phyloP scores from a whole-genome alignment of 352 stramenopile species.

The Phytophthora rubi region DNA sequence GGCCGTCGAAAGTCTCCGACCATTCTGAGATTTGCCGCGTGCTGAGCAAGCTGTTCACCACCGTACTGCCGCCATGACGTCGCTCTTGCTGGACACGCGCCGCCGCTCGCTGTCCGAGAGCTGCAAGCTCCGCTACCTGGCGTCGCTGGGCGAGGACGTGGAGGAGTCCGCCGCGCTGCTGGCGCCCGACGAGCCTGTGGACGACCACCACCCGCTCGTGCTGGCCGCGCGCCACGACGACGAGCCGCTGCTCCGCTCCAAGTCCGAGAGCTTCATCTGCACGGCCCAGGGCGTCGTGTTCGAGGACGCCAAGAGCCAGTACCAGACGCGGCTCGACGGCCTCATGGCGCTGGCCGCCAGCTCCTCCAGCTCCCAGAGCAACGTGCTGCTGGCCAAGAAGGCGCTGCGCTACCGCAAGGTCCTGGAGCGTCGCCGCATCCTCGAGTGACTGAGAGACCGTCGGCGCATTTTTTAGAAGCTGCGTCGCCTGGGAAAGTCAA shows the following conservation, averaged over 20 bases:
- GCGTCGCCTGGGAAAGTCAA: constrained; percentile 5
- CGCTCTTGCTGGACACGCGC: background rate
- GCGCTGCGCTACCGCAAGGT: constrained; percentile 39
- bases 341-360: constrained; percentile 26
- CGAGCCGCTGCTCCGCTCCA: constrained; percentile 16
- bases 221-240: constrained; percentile 5
- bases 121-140: constrained; percentile 19
- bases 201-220: constrained; percentile 25
- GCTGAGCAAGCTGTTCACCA: constrained; percentile 10
- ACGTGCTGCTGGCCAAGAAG: constrained; percentile 41
- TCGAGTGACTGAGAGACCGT: constrained; percentile 8
- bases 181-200: constrained; percentile 1
- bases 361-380: constrained; percentile 14
- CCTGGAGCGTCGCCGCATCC: constrained; percentile 21
- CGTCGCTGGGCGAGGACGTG: constrained; percentile 16
- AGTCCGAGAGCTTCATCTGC: constrained; percentile 42
- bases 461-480: constrained; percentile 9
- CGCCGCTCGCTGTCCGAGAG: constrained; percentile 21
- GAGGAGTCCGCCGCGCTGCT: background rate
- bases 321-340: constrained; percentile 14
- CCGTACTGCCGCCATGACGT: constrained; percentile 1
- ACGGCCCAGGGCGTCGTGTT: constrained; percentile 38
- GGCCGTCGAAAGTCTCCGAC: too few relatives aligned
- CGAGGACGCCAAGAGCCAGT: constrained; percentile 21
- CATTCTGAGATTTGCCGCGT: constrained; percentile 26